Evolutionary conservation across 148 eudicot species (phyloP).

Genomic region (Fagopyrum esculentum): DNA sequence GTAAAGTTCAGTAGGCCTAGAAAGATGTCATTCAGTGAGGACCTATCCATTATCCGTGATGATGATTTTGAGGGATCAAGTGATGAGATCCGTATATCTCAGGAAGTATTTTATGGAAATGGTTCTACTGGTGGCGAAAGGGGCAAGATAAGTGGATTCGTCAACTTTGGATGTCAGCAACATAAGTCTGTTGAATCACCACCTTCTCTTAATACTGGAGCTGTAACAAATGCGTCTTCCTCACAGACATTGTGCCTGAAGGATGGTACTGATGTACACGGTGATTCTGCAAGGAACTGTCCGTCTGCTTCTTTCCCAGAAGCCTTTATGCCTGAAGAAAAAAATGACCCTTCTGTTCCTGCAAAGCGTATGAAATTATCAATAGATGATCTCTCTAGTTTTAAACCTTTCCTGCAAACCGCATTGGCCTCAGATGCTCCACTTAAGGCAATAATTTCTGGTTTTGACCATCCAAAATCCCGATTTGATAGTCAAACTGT

Average conservation of each 20-base stretch:
- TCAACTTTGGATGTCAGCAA: constrained; percentile 23
- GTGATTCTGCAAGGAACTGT: constrained; percentile 21
- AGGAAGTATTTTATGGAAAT: constrained; percentile 57
- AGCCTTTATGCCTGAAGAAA: constrained; percentile 23
- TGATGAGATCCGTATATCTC: constrained; percentile 49
- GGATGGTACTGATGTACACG: constrained; percentile 28
- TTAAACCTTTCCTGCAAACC: constrained; percentile 35
- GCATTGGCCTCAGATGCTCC: constrained; percentile 33
- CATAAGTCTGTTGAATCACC: constrained; percentile 28
- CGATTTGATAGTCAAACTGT: constrained; percentile 27
- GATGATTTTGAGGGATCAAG: constrained; percentile 65
- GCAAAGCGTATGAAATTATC: constrained; percentile 51
- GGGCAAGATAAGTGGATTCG: constrained; percentile 28
- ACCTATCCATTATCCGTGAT: constrained; percentile 32
- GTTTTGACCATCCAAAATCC: constrained; percentile 22
- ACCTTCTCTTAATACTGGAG: constrained; percentile 39
- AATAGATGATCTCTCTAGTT: constrained; percentile 40
- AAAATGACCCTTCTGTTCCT: constrained; percentile 20
- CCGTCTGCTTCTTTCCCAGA: constrained; percentile 20
- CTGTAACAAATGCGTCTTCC: constrained; percentile 38
- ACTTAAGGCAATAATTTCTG: constrained; percentile 35
- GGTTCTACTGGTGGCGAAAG: constrained; percentile 25
- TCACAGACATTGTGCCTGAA: constrained; percentile 19
- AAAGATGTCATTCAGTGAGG: constrained; percentile 6
- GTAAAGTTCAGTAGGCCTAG: neutral